These are phyloP conservation scores for Aspergillus texensis DNA, from an alignment of 2,329 filamentous ascomycete species.

Conservation along the genomic window DNA sequence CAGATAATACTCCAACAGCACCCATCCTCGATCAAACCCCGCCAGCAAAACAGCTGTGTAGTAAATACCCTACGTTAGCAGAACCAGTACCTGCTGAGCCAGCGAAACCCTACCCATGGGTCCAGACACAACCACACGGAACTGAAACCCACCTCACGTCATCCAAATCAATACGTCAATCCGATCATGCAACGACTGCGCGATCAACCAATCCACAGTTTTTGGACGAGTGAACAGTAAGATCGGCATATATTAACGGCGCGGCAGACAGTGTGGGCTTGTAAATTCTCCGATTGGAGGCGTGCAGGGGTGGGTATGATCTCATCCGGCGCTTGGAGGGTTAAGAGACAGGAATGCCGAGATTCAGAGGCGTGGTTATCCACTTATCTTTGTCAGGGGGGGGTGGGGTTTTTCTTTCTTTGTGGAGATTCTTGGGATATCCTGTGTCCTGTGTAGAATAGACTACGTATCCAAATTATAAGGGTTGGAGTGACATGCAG, in stretches of 20 bases:
- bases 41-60: too few species aligned
- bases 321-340: not conserved
- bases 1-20: too few species aligned
- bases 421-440: not conserved
- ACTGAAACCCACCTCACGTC: not conserved
- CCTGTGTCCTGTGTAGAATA: too few species aligned
- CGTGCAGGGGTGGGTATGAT: not conserved
- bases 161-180: not conserved
- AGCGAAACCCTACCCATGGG: not conserved
- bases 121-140: not conserved
- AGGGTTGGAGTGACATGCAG: too few species aligned
- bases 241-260: not conserved
- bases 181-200: not conserved
- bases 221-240: not conserved
- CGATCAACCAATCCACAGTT: not conserved
- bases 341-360: not conserved
- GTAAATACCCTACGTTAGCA: too few species aligned
- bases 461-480: too few species aligned
- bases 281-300: not conserved
- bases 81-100: not conserved
- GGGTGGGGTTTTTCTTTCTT: not conserved
- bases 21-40: too few species aligned
- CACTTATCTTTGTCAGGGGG: not conserved
- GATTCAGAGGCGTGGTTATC: too few species aligned
- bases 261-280: not conserved